Evolutionary conservation across 768 basidiomycete species (phyloP).

Genomic region (Sporobolomyces phaffii): DNA sequence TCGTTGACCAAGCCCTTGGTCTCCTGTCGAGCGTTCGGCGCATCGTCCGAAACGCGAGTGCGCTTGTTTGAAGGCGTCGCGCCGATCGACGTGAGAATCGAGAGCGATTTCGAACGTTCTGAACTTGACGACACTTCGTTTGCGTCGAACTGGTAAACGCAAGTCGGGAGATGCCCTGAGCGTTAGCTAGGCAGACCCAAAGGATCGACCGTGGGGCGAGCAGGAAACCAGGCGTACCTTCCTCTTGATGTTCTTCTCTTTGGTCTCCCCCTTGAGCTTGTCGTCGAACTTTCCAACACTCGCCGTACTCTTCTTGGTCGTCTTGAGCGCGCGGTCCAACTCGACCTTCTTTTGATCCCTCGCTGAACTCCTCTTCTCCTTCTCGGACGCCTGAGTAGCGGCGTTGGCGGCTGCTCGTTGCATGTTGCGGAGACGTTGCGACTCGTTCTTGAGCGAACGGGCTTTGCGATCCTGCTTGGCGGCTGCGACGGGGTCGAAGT

Average conservation of each 20-base stretch:
- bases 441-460: constrained; percentile 75
- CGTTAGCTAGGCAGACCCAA: neutral
- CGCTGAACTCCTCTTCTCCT: constrained; percentile 37
- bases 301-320: constrained; percentile 76
- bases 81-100: constrained; percentile 67
- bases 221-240: constrained; percentile 64
- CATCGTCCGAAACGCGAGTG: constrained; percentile 50
- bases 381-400: constrained; percentile 34
- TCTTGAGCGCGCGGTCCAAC: constrained; percentile 68
- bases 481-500: constrained; percentile 69
- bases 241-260: constrained; percentile 75
- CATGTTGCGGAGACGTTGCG: constrained; percentile 65
- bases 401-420: constrained; percentile 54
- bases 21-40: constrained; percentile 48
- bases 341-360: constrained; percentile 60
- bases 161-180: neutral
- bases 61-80: constrained; percentile 59
- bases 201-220: no score
- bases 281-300: constrained; percentile 91
- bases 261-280: constrained; percentile 84
- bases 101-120: constrained; percentile 69
- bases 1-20: constrained; percentile 62
- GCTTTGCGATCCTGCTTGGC: constrained; percentile 74
- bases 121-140: constrained; percentile 59
- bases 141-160: constrained; percentile 67